These are phyloP conservation scores for Zea luxurians DNA, from an alignment of 176 grass and related monocot species.

Conservation along the genomic window DNA sequence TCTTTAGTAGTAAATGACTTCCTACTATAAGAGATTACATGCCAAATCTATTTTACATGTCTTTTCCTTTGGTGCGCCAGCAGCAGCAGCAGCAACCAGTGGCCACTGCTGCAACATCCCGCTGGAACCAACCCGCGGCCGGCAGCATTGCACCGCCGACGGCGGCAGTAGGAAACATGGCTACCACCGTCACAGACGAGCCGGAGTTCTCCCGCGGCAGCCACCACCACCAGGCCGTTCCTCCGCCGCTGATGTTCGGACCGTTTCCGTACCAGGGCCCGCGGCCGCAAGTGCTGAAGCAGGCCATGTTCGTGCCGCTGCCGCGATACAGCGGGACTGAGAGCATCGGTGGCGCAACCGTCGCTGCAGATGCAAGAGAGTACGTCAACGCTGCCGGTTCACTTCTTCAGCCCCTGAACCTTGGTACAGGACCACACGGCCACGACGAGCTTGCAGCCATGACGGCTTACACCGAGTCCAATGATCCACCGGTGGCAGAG, in stretches of 20 bases:
- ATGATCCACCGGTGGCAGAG: neutral
- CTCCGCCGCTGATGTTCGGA: neutral
- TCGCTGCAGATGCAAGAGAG: too few species aligned
- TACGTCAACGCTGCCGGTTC: neutral
- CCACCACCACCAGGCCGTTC: neutral
- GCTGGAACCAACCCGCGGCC: neutral
- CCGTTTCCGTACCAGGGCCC: constrained; percentile 20
- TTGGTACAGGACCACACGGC: neutral
- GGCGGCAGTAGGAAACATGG: neutral
- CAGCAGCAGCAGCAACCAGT: neutral
- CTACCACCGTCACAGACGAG: neutral
- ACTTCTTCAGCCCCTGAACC: neutral
- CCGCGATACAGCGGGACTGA: too few species aligned
- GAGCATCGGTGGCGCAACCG: neutral
- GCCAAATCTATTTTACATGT: neutral
- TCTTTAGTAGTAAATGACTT: neutral
- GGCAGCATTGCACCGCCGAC: neutral
- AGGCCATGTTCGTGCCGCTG: neutral
- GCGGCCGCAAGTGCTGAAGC: neutral
- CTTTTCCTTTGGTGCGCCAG: neutral
- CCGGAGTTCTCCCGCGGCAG: neutral
- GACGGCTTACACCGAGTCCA: neutral
- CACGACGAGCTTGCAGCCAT: neutral
- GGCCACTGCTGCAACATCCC: neutral
- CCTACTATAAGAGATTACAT: neutral